A percentile compares a stretch with the other conserved stretches of the same genome.
These are phyloP conservation scores for Venustampulla echinocandica DNA, from an alignment of 495 filamentous ascomycete species.

Conservation along the genomic window DNA sequence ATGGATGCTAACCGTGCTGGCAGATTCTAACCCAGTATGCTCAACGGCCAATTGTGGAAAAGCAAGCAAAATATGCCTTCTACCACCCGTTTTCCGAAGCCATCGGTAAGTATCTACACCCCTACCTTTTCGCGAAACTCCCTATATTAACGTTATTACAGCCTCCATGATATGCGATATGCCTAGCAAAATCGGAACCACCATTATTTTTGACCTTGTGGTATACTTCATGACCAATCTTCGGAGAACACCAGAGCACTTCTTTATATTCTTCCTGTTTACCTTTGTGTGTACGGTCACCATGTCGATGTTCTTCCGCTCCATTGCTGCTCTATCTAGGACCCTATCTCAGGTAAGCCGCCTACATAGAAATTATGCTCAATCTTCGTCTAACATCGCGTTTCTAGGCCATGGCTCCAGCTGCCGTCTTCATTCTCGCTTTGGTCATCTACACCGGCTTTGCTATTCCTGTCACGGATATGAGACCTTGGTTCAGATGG, in stretches of 20 bases:
- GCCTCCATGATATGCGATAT: constrained; percentile 76
- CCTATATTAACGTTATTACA: constrained; percentile 24
- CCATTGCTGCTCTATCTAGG: constrained; percentile 69
- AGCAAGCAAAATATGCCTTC: constrained; percentile 81
- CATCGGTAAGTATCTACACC: constrained; percentile 30
- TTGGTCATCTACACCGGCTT: constrained; percentile 89
- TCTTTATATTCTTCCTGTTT: constrained; percentile 74
- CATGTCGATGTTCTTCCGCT: constrained; percentile 78
- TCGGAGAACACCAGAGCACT: constrained; percentile 65
- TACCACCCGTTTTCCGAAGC: constrained; percentile 89
- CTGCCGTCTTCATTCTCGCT: constrained; percentile 71
- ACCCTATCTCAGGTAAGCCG: constrained; percentile 74
- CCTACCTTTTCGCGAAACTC: constrained; percentile 22
- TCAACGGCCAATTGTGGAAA: constrained; percentile 87
- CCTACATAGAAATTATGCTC: too few species aligned
- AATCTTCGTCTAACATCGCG: too few species aligned
- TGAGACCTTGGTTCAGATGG: constrained; percentile 82
- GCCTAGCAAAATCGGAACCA: constrained; percentile 45
- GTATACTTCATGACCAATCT: constrained; percentile 86
- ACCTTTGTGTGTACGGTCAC: constrained; percentile 55
- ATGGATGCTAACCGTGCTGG: constrained; percentile 1
- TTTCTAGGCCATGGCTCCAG: constrained; percentile 77
- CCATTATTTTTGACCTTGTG: constrained; percentile 52
- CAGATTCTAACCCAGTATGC: constrained; percentile 69
- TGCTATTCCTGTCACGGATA: constrained; percentile 56